These are phyloP conservation scores for Leishmania turanica DNA, from an alignment of 208 protist genomes.

Conservation along the genomic window DNA sequence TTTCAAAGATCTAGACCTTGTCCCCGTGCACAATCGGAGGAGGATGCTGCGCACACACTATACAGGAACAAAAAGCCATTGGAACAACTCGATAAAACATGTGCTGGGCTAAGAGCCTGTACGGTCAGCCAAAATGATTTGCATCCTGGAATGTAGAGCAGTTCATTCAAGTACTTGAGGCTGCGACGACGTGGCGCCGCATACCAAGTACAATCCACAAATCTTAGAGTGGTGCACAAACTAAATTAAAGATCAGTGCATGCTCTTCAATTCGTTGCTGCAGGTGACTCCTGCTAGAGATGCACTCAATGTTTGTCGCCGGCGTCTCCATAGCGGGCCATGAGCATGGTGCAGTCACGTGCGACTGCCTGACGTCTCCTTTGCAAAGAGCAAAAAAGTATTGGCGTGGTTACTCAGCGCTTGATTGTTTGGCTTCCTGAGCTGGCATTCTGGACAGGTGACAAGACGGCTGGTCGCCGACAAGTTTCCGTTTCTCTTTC, in stretches of 20 bases:
- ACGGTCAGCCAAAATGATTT: background rate
- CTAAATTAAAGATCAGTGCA: background rate
- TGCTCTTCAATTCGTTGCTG: background rate
- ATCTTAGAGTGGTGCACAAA: background rate
- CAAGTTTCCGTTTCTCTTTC: background rate
- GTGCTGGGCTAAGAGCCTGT: no score
- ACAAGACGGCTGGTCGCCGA: background rate
- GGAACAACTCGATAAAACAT: no score
- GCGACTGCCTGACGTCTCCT: background rate
- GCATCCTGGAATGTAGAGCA: background rate
- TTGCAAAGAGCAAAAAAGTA: background rate
- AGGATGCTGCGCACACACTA: background rate
- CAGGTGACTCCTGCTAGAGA: background rate
- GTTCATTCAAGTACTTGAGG: background rate
- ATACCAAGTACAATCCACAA: background rate
- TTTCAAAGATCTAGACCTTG: no score
- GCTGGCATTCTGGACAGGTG: no score
- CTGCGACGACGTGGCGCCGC: background rate
- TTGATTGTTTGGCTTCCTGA: background rate
- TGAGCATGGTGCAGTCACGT: background rate
- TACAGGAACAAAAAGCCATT: background rate
- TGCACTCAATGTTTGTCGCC: background rate
- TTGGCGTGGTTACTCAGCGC: background rate
- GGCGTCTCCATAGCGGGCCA: background rate
- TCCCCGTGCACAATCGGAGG: background rate